Conservation (phyloP, 805 yeast species). For the Ogataea sp. region DNA sequence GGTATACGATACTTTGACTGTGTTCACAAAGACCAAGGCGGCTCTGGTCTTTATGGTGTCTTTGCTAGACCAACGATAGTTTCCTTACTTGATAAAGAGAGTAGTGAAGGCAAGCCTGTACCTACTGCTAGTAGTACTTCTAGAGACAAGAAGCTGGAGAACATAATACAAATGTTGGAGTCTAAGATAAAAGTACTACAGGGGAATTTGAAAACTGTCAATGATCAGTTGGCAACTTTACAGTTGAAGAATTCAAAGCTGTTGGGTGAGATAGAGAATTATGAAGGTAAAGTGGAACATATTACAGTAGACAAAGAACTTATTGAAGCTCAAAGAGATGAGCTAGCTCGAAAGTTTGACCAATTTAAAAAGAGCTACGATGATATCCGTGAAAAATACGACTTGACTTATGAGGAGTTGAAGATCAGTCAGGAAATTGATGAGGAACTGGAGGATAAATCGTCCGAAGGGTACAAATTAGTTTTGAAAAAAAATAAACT, state of each 20-base stretch:
- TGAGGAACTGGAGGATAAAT: neutral
- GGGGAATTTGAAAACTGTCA: conserved; percentile 22
- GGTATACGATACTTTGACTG: conserved; percentile 37
- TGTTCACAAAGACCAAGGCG: conserved; percentile 11
- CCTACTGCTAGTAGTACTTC: neutral
- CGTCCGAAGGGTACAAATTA: conserved; percentile 1
- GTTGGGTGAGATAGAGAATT: conserved; percentile 4
- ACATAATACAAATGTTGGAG: conserved; percentile 37
- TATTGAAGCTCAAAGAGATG: conserved; percentile 24
- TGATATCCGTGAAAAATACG: conserved; percentile 3
- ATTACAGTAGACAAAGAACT: conserved; percentile 37
- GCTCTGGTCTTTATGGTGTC: conserved; percentile 35
- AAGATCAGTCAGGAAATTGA: conserved; percentile 9
- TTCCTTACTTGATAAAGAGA: conserved; percentile 3
- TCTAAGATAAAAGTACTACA: conserved; percentile 30
- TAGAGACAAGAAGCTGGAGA: conserved; percentile 10
- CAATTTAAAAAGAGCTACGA: no score
- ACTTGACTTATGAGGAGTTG: conserved; percentile 9
- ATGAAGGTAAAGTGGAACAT: conserved; percentile 25
- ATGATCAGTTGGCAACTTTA: conserved; percentile 15
- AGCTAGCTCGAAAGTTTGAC: conserved; percentile 1
- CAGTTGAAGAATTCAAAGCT: conserved; percentile 24
- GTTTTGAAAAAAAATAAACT: conserved; percentile 24
- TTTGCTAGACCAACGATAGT: conserved; percentile 37
- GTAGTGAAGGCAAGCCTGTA: no score